phyloP scores from a whole-genome alignment of 495 filamentous ascomycete genomes.

The Ascodesmis nigricans region DNA sequence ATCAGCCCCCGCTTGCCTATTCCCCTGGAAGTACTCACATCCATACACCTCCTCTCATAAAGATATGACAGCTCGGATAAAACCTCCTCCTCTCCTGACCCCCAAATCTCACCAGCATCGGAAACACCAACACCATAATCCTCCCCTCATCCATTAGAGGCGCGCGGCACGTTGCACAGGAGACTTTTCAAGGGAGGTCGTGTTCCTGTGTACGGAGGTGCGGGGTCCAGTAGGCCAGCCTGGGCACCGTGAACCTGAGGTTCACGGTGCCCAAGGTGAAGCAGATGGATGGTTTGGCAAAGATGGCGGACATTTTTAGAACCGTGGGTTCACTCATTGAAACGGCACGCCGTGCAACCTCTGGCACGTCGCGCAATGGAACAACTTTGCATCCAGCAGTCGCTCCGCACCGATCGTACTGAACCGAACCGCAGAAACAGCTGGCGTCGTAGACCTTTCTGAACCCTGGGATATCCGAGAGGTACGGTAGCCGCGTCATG shows the following conservation, averaged over 20 bases:
- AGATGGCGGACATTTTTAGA: constrained; percentile 42
- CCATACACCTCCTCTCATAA: constrained; percentile 57
- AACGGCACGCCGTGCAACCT: constrained; percentile 69
- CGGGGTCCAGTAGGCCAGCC: constrained; percentile 66
- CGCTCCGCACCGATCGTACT: constrained; percentile 45
- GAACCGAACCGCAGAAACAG: constrained; percentile 59
- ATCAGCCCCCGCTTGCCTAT: too few relatives aligned
- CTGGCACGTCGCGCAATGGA: constrained; percentile 74
- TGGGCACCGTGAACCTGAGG: too few relatives aligned
- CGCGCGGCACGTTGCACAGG: constrained; percentile 52
- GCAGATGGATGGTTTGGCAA: constrained; percentile 60
- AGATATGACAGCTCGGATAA: constrained; percentile 66
- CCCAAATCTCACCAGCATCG: constrained; percentile 46
- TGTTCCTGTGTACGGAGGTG: constrained; percentile 38
- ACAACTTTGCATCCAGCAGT: constrained; percentile 60
- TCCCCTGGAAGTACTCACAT: too few relatives aligned
- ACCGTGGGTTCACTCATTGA: constrained; percentile 65
- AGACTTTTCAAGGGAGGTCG: constrained; percentile 70
- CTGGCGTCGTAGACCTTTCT: constrained; percentile 40
- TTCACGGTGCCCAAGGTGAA: constrained; percentile 50
- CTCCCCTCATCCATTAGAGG: constrained; percentile 86
- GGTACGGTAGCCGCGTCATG: constrained; percentile 13
- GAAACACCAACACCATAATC: constrained; percentile 71
- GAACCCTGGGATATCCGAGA: constrained; percentile 23
- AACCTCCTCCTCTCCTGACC: constrained; percentile 37